phyloP scores from a whole-genome alignment of 1,284 basidiomycete genomes.

The Pisolithus thermaeus region DNA sequence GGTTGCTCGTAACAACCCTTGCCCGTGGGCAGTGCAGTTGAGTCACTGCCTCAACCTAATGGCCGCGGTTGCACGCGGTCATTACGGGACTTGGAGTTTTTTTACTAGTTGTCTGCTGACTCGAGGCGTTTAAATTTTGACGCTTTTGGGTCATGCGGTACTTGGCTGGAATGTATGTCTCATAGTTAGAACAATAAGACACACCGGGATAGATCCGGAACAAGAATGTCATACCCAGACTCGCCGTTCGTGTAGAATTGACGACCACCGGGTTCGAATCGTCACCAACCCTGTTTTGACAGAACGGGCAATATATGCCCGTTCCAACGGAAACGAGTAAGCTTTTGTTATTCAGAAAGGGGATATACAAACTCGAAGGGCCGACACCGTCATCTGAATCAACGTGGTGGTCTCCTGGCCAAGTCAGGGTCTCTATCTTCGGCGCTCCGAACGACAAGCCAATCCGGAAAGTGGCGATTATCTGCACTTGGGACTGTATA shows the following conservation, averaged over 20 bases:
- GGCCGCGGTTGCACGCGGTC: neutral
- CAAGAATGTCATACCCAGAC: neutral
- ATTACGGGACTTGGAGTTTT: neutral
- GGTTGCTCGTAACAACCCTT: neutral
- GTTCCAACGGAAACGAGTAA: constrained; percentile 4
- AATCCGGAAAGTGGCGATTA: neutral
- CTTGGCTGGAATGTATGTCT: neutral
- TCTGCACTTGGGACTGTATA: neutral
- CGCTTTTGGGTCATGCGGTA: neutral
- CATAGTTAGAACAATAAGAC: neutral
- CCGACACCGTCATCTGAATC: neutral
- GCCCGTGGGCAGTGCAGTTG: neutral
- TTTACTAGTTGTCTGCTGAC: neutral
- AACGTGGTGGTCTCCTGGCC: neutral
- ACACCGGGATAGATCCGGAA: neutral
- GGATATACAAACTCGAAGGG: constrained; percentile 1
- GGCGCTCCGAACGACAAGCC: neutral
- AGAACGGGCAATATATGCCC: neutral
- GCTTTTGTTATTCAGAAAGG: constrained; percentile 3
- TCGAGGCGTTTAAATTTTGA: neutral
- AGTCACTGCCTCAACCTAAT: neutral
- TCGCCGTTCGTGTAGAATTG: neutral
- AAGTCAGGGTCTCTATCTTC: constrained; percentile 1
- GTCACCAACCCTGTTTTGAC: neutral
- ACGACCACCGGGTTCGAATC: neutral